Conservation (phyloP, 805 yeast genomes). For the Sungouiella blattae region DNA sequence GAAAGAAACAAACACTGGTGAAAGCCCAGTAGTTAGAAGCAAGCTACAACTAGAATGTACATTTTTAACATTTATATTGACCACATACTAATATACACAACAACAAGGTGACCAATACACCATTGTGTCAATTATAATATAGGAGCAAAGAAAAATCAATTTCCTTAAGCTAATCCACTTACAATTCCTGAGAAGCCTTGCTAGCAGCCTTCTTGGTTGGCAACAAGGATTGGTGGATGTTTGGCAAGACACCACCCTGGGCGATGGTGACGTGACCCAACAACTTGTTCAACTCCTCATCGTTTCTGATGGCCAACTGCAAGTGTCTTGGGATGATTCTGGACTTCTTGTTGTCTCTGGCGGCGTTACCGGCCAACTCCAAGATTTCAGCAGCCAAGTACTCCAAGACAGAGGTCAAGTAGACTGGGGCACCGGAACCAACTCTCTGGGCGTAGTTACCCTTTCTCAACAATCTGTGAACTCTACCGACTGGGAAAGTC, state of each 20-base stretch:
- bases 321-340: conserved; percentile 52
- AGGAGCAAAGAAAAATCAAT: conserved; percentile 19
- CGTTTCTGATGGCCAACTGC: conserved; percentile 51
- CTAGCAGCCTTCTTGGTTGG: conserved; percentile 27
- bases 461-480: conserved; percentile 48
- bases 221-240: conserved; percentile 47
- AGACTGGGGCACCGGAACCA: conserved; percentile 52
- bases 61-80: conserved; percentile 18
- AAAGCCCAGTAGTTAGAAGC: too few species aligned
- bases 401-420: conserved; percentile 48
- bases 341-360: conserved; percentile 86
- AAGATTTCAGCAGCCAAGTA: conserved; percentile 49
- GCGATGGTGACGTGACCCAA: conserved; percentile 62
- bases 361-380: conserved; percentile 52
- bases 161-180: conserved; percentile 14
- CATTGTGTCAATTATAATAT: conserved; percentile 17
- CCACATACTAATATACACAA: conserved; percentile 23
- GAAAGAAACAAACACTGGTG: background rate
- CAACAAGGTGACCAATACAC: conserved; percentile 17
- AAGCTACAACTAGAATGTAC: background rate
- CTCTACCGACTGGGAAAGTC: conserved; percentile 51
- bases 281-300: conserved; percentile 49
- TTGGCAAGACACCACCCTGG: conserved; percentile 53
- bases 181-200: conserved; percentile 23
- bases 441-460: conserved; percentile 52